Evolutionary conservation across 371 early-diverging fungal genomes (phyloP).

Genomic region (Mucor sp.): DNA sequence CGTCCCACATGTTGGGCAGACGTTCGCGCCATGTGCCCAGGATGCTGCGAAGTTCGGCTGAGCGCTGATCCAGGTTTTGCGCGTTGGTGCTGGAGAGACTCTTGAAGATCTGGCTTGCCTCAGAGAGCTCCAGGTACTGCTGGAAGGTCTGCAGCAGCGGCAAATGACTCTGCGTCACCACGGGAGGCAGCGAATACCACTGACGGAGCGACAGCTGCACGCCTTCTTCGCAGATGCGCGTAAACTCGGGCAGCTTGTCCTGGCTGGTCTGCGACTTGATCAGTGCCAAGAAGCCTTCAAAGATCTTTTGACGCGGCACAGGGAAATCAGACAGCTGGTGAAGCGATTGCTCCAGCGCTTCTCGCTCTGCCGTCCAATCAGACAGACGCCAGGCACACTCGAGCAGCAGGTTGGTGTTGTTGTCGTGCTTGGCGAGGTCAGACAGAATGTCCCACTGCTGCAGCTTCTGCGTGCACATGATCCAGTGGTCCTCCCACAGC

Average conservation of each 20-base stretch:
- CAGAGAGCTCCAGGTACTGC: conserved; percentile 92
- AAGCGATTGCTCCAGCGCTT: conserved; percentile 66
- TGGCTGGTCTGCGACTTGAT: conserved; percentile 71
- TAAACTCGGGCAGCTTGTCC: conserved; percentile 71
- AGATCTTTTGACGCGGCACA: conserved; percentile 79
- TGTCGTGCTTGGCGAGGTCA: conserved; percentile 92
- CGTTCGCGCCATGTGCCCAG: conserved; percentile 98
- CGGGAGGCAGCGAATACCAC: conserved; percentile 87
- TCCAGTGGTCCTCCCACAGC: conserved; percentile 98
- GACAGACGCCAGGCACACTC: conserved; percentile 93
- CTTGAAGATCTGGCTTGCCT: conserved; percentile 87
- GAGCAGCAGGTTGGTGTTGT: conserved; percentile 78
- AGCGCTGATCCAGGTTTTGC: conserved; percentile 80
- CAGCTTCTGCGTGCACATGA: conserved; percentile 86
- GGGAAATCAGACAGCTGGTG: conserved; percentile 58
- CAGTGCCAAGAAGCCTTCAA: conserved; percentile 83
- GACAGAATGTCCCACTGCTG: conserved; percentile 99
- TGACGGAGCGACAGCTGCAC: conserved; percentile 81
- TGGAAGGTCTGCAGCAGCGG: conserved; percentile 91
- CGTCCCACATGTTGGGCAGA: conserved; percentile 96
- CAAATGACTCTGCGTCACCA: conserved; percentile 85
- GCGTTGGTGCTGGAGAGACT: conserved; percentile 78
- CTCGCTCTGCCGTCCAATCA: conserved; percentile 87
- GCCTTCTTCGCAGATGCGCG: conserved; percentile 85
- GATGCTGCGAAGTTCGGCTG: conserved; percentile 87